These are phyloP conservation scores for Alternaria tenuissima DNA, from an alignment of 2,329 filamentous ascomycete genomes.

Conservation along the genomic window DNA sequence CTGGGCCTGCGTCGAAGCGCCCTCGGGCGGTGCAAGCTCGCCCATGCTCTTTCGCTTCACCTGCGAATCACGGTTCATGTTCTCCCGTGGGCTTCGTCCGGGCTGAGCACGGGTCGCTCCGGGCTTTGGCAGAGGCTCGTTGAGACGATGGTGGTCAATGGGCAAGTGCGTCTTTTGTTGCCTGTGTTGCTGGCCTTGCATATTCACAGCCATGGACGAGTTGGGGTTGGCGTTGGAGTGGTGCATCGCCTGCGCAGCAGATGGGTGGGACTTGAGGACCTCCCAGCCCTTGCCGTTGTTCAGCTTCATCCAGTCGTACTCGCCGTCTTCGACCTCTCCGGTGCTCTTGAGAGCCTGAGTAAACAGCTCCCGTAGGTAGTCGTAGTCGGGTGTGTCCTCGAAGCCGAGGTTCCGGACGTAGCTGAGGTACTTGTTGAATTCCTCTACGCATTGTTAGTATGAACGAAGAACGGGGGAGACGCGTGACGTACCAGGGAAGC, in stretches of 20 bases:
- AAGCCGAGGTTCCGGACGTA: slow-evolving; percentile 98
- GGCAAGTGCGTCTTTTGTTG: slow-evolving; percentile 61
- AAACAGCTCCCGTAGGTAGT: slow-evolving; percentile 95
- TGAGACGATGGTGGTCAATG: slow-evolving; percentile 54
- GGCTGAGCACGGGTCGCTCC: slow-evolving; percentile 65
- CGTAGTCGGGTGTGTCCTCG: slow-evolving; percentile 98
- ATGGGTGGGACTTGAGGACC: slow-evolving; percentile 73
- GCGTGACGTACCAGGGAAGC: slow-evolving; percentile 74
- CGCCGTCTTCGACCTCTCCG: slow-evolving; percentile 94
- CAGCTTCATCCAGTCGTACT: slow-evolving; percentile 99
- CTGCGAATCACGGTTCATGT: slow-evolving; percentile 33
- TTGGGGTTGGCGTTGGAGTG: slow-evolving; percentile 81
- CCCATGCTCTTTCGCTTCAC: slow-evolving; percentile 75
- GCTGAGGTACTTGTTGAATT: slow-evolving; percentile 96
- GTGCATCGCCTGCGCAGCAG: slow-evolving; percentile 75
- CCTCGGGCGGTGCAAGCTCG: slow-evolving; percentile 83
- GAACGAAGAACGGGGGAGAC: not conserved
- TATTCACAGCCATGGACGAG: slow-evolving; percentile 79
- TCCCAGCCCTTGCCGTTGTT: slow-evolving; percentile 95
- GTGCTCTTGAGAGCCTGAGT: slow-evolving; percentile 94
- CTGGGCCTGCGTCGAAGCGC: slow-evolving; percentile 86
- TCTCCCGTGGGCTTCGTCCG: slow-evolving; percentile 49
- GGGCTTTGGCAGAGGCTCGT: slow-evolving; percentile 64
- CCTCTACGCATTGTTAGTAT: slow-evolving; percentile 64
- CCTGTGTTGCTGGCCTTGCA: slow-evolving; percentile 76